A percentile compares a stretch with the other conserved stretches of the same genome.
Evolutionary conservation across 495 filamentous ascomycete species (phyloP).

Genomic region (Penicillium pancosmium): DNA sequence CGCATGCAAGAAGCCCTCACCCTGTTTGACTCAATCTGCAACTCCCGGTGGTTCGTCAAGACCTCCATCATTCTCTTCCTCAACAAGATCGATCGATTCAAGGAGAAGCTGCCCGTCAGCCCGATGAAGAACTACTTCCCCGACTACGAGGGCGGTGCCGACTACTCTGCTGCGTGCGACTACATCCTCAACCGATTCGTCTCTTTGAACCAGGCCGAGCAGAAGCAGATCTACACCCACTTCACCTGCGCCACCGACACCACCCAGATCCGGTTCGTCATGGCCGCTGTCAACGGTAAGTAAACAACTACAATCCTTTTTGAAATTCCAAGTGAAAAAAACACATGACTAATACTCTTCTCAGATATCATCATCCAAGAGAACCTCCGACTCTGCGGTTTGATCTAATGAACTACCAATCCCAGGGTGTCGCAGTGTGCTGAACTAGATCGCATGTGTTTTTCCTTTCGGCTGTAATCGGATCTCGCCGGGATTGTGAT

Average conservation of each 20-base stretch:
- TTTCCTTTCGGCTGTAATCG: constrained; percentile 29
- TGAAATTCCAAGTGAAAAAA: no score
- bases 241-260: constrained; percentile 99
- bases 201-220: constrained; percentile 95
- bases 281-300: constrained; percentile 98
- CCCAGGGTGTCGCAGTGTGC: constrained; percentile 36
- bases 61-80: constrained; percentile 99
- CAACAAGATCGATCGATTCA: constrained; percentile 99
- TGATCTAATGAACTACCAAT: constrained; percentile 71
- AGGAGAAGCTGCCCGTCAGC: constrained; percentile 98
- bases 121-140: constrained; percentile 99
- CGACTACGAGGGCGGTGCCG: constrained; percentile 92
- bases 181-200: constrained; percentile 98
- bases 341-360: background rate
- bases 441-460: constrained; percentile 45
- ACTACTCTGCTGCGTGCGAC: constrained; percentile 91
- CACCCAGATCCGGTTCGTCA: constrained; percentile 98
- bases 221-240: constrained; percentile 99
- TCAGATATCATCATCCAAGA: constrained; percentile 99
- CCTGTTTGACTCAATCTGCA: constrained; percentile 98
- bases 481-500: constrained; percentile 32
- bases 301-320: constrained; percentile 2
- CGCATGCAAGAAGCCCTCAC: constrained; percentile 99
- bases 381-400: constrained; percentile 95
- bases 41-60: constrained; percentile 99